These are phyloP conservation scores for Mycosphaerella arachidis DNA, from an alignment of 2,329 filamentous ascomycete species.

Conservation along the genomic window DNA sequence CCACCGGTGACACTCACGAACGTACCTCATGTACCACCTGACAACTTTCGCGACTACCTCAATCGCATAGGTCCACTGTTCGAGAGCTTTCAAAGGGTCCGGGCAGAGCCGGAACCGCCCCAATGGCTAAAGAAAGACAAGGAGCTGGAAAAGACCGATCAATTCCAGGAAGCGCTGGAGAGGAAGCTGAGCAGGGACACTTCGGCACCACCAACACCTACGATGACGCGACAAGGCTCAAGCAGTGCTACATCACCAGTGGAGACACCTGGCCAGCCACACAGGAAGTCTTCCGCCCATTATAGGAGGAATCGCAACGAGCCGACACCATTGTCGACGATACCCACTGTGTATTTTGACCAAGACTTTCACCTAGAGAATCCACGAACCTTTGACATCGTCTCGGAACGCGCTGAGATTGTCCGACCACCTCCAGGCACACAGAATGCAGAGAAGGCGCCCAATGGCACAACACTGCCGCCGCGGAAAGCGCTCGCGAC, in stretches of 20 bases:
- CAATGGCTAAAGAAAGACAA: slow-evolving; percentile 45
- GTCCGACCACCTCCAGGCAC: slow-evolving; percentile 62
- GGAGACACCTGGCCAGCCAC: slow-evolving; percentile 43
- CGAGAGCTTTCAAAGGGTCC: slow-evolving; percentile 79
- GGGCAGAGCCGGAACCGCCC: slow-evolving; percentile 64
- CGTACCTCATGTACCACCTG: slow-evolving; percentile 72
- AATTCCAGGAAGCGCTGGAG: slow-evolving; percentile 47
- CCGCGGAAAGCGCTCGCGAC: slow-evolving; percentile 82
- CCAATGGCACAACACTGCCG: slow-evolving; percentile 51
- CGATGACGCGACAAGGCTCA: slow-evolving; percentile 38
- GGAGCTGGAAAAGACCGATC: slow-evolving; percentile 43
- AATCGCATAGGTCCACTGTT: slow-evolving; percentile 81
- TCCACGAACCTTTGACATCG: slow-evolving; percentile 89
- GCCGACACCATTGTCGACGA: slow-evolving; percentile 82
- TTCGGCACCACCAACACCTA: slow-evolving; percentile 33
- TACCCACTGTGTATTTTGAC: slow-evolving; percentile 90
- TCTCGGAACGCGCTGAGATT: slow-evolving; percentile 95
- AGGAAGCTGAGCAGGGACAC: slow-evolving; percentile 36
- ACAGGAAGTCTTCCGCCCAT: slow-evolving; percentile 48
- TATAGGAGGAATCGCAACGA: slow-evolving; percentile 62
- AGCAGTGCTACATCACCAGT: slow-evolving; percentile 41
- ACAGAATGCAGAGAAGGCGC: slow-evolving; percentile 42
- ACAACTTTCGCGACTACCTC: slow-evolving; percentile 79
- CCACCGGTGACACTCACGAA: slow-evolving; percentile 89
- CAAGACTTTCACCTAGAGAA: slow-evolving; percentile 94